Percentiles rank a stretch among this genome's conserved stretches.
Conservation (phyloP, 768 basidiomycete species). For the Galerina sulciceps region DNA sequence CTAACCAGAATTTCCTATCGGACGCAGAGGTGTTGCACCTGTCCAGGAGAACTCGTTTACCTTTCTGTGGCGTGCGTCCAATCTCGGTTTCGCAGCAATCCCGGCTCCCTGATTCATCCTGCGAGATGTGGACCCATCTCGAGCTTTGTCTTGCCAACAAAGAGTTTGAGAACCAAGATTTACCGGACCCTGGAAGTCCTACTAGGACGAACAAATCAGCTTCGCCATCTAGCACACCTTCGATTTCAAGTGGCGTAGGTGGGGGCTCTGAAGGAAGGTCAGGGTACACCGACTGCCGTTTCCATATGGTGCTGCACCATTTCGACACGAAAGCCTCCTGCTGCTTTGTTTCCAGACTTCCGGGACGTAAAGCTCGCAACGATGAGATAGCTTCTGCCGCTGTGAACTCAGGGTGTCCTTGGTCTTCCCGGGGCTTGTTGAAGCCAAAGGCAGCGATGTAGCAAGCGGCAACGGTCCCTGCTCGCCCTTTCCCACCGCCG, state of each 20-base stretch:
- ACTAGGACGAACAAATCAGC: slow-evolving; percentile 57
- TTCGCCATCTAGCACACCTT: slow-evolving; percentile 36
- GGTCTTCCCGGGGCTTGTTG: slow-evolving; percentile 38
- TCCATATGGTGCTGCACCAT: slow-evolving; percentile 65
- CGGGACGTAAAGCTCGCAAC: slow-evolving; percentile 55
- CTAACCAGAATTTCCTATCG: slow-evolving; percentile 55
- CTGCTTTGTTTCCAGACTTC: slow-evolving; percentile 57
- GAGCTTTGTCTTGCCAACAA: slow-evolving; percentile 47
- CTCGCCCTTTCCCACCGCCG: slow-evolving; percentile 66
- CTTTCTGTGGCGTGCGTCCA: slow-evolving; percentile 36
- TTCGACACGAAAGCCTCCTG: slow-evolving; percentile 63
- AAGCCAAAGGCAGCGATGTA: slow-evolving; percentile 64
- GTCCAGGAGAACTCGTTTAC: slow-evolving; percentile 53
- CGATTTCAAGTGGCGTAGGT: slow-evolving; percentile 48
- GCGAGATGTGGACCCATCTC: slow-evolving; percentile 52
- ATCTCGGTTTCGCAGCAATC: slow-evolving; percentile 53
- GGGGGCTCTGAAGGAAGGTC: slow-evolving; percentile 54
- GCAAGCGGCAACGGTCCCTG: slow-evolving; percentile 65
- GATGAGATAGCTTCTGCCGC: slow-evolving; percentile 50
- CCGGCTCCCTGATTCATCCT: slow-evolving; percentile 60
- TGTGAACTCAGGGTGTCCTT: slow-evolving; percentile 50
- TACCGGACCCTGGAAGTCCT: slow-evolving; percentile 65
- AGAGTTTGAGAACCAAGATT: slow-evolving; percentile 57
- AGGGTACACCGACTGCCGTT: slow-evolving; percentile 54
- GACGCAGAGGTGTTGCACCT: slow-evolving; percentile 54